Conservation (phyloP, 345 rosid genomes). For the Mercurialis annua region DNA sequence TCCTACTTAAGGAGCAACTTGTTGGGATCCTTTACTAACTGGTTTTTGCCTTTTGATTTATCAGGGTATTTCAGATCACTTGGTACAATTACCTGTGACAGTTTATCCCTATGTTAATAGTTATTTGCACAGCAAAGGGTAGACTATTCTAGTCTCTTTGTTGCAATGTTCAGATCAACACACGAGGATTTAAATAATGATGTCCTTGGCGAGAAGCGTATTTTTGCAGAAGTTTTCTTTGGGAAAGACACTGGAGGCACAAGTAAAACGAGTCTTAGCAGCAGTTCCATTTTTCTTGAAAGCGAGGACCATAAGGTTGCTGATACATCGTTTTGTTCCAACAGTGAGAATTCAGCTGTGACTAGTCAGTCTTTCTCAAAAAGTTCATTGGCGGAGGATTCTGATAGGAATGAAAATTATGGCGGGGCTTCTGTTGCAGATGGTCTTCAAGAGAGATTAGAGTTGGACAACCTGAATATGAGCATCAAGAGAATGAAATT, state of each 20-base stretch:
- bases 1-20: not conserved
- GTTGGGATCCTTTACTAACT: not conserved
- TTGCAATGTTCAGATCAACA: conserved; percentile 35
- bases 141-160: conserved; percentile 20
- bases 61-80: conserved; percentile 1
- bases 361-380: conserved; percentile 47
- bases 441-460: conserved; percentile 36
- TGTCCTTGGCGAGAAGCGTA: conserved; percentile 56
- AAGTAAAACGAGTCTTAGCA: conserved; percentile 43
- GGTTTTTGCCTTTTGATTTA: not conserved
- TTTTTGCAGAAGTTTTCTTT: conserved; percentile 57
- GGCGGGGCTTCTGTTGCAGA: conserved; percentile 30
- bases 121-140: conserved; percentile 11
- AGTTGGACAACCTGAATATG: conserved; percentile 32
- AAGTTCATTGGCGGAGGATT: conserved; percentile 27
- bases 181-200: conserved; percentile 38
- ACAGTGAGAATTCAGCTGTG: conserved; percentile 57
- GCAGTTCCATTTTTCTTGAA: conserved; percentile 48
- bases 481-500: conserved; percentile 47
- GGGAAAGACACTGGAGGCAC: conserved; percentile 36
- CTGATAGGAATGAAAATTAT: conserved; percentile 28
- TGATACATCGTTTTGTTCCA: conserved; percentile 41
- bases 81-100: not conserved
- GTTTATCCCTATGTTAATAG: conserved; percentile 2
- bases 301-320: conserved; percentile 38